Base-by-base conservation (phyloP, 192 early-diverging fungal species). In the Umbelopsis sp. region DNA sequence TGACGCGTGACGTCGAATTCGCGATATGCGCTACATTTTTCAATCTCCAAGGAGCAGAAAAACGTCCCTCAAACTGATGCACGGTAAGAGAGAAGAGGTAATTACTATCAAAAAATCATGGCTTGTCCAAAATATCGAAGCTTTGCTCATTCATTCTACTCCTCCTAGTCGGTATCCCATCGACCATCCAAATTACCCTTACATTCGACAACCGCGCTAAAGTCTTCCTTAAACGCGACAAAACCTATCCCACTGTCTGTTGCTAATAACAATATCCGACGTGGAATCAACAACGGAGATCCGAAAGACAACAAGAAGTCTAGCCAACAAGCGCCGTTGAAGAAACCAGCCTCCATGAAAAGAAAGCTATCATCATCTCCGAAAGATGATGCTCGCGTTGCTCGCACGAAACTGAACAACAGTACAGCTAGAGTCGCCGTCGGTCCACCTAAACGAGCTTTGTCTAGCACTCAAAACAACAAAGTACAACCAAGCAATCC, bases 1-100 rank as follows among this genome's bases (percentile, higher is more conserved):
- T 61, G 55, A 18, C 55, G 55, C 55, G 55, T 61, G 55, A 61
- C 55, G 55, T 61, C 55, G 33, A 61, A 61, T 35, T n/a, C 55
- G 55, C 55, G 55, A 33, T 15, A 18, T 53, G 21, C 33, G 12
- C 27, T 35, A 35, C 15, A 35, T 35, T 61, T 53, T 61, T 15
- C 4, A 16, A n/a, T 16, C 10, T 18, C 9, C 16, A 27, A 35
- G 13, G 22, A 27, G 12, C 27, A 33, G 27, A 18, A 22, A 16
- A 22, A 37, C 27, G 55, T 61, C 30, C 30, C 27, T 61, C 30
- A 35, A 16, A 35, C 55, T 30, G 33, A 61, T 61, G 55, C 55
- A 61, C 27, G 55, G 25, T 61, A 61, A 30, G 55, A 12, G 18
- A 35, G 13, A 61, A 61, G 27, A 25, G 55, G 55, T 61, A 35